Evolutionary conservation across 495 filamentous ascomycete species (phyloP).

Genomic region (Penicillium samsonianum): DNA sequence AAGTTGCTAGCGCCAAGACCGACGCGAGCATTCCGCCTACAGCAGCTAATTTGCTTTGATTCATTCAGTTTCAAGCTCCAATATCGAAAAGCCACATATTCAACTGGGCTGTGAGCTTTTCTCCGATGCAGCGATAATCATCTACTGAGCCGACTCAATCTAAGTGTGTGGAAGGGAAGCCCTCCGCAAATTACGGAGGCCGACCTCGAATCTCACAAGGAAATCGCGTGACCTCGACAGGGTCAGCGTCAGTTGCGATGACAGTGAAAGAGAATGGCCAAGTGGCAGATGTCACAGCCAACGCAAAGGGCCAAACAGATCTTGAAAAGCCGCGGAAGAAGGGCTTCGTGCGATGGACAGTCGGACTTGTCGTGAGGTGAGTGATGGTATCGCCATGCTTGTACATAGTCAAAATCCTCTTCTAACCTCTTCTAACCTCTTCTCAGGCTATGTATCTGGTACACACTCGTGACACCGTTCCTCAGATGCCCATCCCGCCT

Average conservation of each 20-base stretch:
- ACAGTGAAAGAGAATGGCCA: conserved; percentile 33
- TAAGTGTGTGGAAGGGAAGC: conserved; percentile 7
- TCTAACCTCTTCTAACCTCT: conserved; percentile 4
- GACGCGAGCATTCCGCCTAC: conserved; percentile 32
- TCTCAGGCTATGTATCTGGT: conserved; percentile 79
- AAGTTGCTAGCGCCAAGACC: conserved; percentile 29
- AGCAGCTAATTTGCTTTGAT: conserved; percentile 15
- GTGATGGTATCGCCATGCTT: conserved; percentile 13
- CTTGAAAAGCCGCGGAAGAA: conserved; percentile 26
- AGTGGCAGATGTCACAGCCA: conserved; percentile 24
- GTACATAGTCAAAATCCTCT: background rate
- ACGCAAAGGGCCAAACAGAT: conserved; percentile 15
- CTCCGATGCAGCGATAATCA: conserved; percentile 9
- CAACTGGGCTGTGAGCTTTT: background rate
- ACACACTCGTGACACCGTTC: conserved; percentile 72
- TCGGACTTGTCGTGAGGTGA: conserved; percentile 66
- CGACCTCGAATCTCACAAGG: conserved; percentile 15
- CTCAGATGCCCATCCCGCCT: conserved; percentile 78
- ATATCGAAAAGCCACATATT: conserved; percentile 2
- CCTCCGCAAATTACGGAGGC: conserved; percentile 4
- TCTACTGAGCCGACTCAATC: conserved; percentile 1
- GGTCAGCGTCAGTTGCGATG: conserved; percentile 25
- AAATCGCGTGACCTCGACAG: conserved; percentile 12
- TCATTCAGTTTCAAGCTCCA: conserved; percentile 3
- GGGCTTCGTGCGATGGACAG: conserved; percentile 48